A percentile compares a stretch with the other conserved stretches of the same genome.
These are phyloP conservation scores for Medicago lupulina DNA, from an alignment of 306 rosid genomes.

Conservation along the genomic window DNA sequence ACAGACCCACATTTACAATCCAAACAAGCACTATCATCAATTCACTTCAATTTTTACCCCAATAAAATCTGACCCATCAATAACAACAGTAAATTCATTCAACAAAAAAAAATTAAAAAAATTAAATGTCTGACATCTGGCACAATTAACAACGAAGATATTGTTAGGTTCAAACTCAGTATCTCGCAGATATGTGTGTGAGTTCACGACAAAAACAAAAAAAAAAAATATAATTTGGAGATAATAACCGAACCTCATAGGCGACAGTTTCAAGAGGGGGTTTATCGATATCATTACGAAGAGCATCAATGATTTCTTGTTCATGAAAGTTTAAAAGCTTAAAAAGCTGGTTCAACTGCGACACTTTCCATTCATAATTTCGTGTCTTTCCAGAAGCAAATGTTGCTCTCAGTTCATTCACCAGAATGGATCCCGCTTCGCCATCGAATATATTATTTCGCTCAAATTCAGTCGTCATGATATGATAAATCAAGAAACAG, in stretches of 20 bases:
- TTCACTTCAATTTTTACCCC: background rate
- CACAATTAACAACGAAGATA: too few species aligned
- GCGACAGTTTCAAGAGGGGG: constrained; percentile 66
- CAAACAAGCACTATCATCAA: background rate
- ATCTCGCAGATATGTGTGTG: too few species aligned
- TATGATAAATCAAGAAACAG: background rate
- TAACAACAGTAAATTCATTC: background rate
- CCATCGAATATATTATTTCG: constrained; percentile 14
- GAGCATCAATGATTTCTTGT: constrained; percentile 43
- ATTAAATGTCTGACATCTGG: too few species aligned
- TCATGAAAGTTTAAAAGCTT: constrained; percentile 14
- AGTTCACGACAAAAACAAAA: too few species aligned
- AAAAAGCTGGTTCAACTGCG: constrained; percentile 44
- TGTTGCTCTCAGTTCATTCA: constrained; percentile 30
- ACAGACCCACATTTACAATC: background rate
- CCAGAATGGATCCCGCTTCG: constrained; percentile 32
- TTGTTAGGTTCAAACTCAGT: too few species aligned
- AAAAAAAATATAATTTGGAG: too few species aligned
- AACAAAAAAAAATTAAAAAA: too few species aligned
- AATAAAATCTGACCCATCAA: background rate
- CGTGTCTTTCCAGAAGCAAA: constrained; percentile 48
- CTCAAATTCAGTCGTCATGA: background rate
- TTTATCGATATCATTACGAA: constrained; percentile 51
- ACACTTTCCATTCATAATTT: constrained; percentile 47
- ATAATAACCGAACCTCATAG: constrained; percentile 60